phyloP scores from a whole-genome alignment of 2,329 filamentous ascomycete species.

The Pseudogymnoascus sp. region DNA sequence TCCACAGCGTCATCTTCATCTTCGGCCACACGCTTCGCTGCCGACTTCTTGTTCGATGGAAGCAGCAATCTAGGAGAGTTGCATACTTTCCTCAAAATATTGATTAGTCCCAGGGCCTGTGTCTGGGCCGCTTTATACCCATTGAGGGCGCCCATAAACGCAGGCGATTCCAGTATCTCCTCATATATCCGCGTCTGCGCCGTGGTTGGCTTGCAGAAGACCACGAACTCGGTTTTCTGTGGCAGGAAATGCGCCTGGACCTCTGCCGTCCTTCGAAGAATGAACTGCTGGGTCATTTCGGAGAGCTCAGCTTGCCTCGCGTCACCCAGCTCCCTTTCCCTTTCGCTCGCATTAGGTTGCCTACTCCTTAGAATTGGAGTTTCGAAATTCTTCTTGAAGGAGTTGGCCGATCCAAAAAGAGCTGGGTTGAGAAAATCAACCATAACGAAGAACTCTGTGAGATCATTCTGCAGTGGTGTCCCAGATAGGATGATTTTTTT shows the following conservation, averaged over 20 bases:
- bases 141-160: slow-evolving; percentile 50
- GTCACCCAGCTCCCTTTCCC: slow-evolving; percentile 64
- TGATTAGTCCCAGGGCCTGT: slow-evolving; percentile 57
- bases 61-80: slow-evolving; percentile 59
- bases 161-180: slow-evolving; percentile 53
- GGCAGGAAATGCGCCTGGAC: slow-evolving; percentile 84
- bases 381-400: slow-evolving; percentile 94
- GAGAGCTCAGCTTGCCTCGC: slow-evolving; percentile 74
- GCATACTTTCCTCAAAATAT: slow-evolving; percentile 64
- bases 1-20: slow-evolving; percentile 37
- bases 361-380: slow-evolving; percentile 70
- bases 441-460: slow-evolving; percentile 88
- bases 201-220: slow-evolving; percentile 84
- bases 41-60: slow-evolving; percentile 36
- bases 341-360: slow-evolving; percentile 43
- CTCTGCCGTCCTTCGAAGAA: slow-evolving; percentile 80
- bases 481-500: slow-evolving; percentile 41
- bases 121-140: slow-evolving; percentile 47
- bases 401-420: slow-evolving; percentile 86
- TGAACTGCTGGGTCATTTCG: slow-evolving; percentile 83
- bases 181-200: slow-evolving; percentile 86
- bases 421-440: slow-evolving; percentile 89
- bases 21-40: slow-evolving; percentile 21
- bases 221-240: slow-evolving; percentile 90
- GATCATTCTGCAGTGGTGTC: slow-evolving; percentile 90